Evolutionary conservation across 1,139 yeast genomes (phyloP).

Genomic region (Kluyveromyces sp.): DNA sequence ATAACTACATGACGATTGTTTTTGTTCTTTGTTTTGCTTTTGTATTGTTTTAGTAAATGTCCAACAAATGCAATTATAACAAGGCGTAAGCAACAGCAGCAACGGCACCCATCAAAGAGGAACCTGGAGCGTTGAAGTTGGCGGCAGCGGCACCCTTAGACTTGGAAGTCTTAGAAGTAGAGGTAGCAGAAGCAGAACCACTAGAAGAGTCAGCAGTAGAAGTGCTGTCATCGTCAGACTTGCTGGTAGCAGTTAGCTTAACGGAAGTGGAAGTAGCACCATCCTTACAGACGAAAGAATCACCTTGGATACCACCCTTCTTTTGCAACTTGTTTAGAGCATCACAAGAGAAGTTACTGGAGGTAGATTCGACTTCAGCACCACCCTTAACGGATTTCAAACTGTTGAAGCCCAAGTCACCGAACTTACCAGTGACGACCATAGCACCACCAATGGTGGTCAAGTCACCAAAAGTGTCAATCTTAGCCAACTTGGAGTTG

Average conservation of each 20-base stretch:
- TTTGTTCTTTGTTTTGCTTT: neutral
- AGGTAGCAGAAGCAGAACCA: slow-evolving; percentile 2
- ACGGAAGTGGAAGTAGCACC: slow-evolving; percentile 52
- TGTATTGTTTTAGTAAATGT: neutral
- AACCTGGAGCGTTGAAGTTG: slow-evolving; percentile 35
- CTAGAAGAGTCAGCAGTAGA: slow-evolving; percentile 6
- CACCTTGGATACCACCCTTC: slow-evolving; percentile 82
- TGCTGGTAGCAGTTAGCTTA: slow-evolving; percentile 30
- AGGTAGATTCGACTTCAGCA: slow-evolving; percentile 64
- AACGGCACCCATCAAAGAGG: slow-evolving; percentile 48
- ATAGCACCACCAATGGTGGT: slow-evolving; percentile 82
- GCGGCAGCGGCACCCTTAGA: slow-evolving; percentile 30
- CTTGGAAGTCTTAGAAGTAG: slow-evolving; percentile 7
- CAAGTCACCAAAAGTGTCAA: slow-evolving; percentile 70
- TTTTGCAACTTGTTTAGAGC: slow-evolving; percentile 60
- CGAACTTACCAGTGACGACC: slow-evolving; percentile 68
- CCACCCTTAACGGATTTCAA: slow-evolving; percentile 86
- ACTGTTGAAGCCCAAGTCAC: slow-evolving; percentile 65
- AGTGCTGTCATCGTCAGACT: slow-evolving; percentile 23
- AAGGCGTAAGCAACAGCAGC: slow-evolving; percentile 60
- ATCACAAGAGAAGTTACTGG: slow-evolving; percentile 74
- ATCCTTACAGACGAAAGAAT: slow-evolving; percentile 76
- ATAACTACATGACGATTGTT: neutral
- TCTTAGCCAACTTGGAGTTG: slow-evolving; percentile 60
- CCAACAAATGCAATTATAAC: slow-evolving; percentile 37